phyloP scores from a whole-genome alignment of 352 stramenopile genomes.

The Phytophthora sp. region DNA sequence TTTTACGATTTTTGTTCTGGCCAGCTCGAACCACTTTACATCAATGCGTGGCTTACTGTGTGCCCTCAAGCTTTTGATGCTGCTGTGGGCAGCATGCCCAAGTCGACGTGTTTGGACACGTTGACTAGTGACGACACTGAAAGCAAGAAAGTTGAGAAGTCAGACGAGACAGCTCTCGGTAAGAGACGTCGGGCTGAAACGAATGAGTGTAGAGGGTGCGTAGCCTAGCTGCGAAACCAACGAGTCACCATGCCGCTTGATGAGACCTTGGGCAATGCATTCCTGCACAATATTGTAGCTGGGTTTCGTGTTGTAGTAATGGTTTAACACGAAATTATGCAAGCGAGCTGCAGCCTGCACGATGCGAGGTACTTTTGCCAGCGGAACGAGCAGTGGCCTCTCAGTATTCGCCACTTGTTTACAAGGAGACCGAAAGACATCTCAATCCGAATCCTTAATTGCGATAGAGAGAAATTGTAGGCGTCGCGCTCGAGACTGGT shows the following conservation, averaged over 20 bases:
- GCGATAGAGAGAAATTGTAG: background rate
- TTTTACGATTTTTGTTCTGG: background rate
- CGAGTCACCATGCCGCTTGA: background rate
- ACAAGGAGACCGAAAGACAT: slow-evolving; percentile 2
- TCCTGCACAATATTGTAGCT: background rate
- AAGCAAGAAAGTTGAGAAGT: background rate
- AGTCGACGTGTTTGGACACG: background rate
- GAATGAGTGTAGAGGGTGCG: background rate
- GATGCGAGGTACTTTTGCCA: background rate
- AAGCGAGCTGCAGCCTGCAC: background rate
- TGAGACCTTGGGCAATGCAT: background rate
- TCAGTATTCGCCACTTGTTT: background rate
- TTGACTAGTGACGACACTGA: background rate
- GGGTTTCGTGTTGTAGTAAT: background rate
- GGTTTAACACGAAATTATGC: slow-evolving; percentile 1
- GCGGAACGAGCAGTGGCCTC: background rate
- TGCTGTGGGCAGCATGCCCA: background rate
- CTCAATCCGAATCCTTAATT: slow-evolving; percentile 3
- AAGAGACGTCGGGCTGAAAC: background rate
- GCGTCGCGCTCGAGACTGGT: background rate
- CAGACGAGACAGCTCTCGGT: too few species aligned
- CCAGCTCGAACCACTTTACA: background rate
- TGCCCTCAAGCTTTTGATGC: background rate
- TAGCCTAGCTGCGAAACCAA: background rate
- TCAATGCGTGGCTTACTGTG: background rate